phyloP scores from a whole-genome alignment of 805 yeast species.

The Candida nitratophila region DNA sequence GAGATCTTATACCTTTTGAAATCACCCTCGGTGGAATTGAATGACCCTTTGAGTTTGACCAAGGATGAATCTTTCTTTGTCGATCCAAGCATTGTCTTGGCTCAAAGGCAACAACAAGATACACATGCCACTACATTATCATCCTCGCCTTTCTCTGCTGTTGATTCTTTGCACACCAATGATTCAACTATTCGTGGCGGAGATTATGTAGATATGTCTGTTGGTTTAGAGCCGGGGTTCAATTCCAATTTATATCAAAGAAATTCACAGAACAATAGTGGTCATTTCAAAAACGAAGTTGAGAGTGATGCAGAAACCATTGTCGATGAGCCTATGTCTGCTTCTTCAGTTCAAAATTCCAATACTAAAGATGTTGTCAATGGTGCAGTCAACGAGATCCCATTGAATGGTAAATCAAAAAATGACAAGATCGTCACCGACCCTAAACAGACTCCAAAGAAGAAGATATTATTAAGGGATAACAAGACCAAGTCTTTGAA shows the following conservation, averaged over 20 bases:
- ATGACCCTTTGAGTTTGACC: conserved; percentile 19
- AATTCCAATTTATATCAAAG: conserved; percentile 2
- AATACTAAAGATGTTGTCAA: not conserved
- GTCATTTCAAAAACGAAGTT: not conserved
- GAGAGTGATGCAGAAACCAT: not conserved
- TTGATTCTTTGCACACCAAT: too few species aligned
- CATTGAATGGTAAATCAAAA: not conserved
- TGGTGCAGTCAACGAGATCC: not conserved
- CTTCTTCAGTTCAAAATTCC: not conserved
- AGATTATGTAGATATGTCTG: conserved; percentile 18
- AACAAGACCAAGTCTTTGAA: too few species aligned
- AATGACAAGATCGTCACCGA: too few species aligned
- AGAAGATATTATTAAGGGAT: not conserved
- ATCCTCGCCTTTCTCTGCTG: not conserved
- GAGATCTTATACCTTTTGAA: conserved; percentile 29
- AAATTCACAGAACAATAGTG: not conserved
- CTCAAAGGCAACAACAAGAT: not conserved
- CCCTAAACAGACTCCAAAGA: not conserved
- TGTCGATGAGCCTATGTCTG: not conserved
- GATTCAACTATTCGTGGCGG: not conserved
- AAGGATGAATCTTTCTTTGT: conserved; percentile 12
- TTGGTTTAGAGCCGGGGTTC: conserved; percentile 17
- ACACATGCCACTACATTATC: not conserved
- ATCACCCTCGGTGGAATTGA: conserved; percentile 25
- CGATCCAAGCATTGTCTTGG: not conserved